phyloP scores from a whole-genome alignment of 306 rosid species.

The Corylus avellana region DNA sequence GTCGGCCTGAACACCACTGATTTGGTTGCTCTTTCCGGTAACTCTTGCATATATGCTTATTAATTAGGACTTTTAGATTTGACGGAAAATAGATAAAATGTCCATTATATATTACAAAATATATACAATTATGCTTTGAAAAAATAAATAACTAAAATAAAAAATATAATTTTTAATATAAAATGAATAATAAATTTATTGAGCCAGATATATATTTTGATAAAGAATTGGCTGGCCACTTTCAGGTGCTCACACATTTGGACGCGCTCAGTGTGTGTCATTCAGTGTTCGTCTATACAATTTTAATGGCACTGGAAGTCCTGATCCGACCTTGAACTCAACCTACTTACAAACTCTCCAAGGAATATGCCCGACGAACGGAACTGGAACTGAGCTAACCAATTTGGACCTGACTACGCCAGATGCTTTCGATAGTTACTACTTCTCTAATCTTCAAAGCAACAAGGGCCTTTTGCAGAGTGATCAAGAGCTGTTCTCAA shows the following conservation, averaged over 20 bases:
- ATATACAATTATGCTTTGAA: too few relatives aligned
- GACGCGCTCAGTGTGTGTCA: not conserved
- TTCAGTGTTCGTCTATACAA: constrained; percentile 3
- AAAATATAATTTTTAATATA: too few relatives aligned
- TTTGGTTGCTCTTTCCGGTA: constrained; percentile 63
- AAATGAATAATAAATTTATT: too few relatives aligned
- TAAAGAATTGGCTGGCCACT: not conserved
- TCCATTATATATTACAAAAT: too few relatives aligned
- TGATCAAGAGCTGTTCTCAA: constrained; percentile 28
- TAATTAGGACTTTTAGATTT: too few relatives aligned
- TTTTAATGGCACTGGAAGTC: not conserved
- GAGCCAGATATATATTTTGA: too few relatives aligned
- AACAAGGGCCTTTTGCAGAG: constrained; percentile 12
- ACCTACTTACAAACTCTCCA: constrained; percentile 15
- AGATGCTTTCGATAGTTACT: constrained; percentile 5
- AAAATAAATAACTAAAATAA: too few relatives aligned
- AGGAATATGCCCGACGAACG: constrained; percentile 20
- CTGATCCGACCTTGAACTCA: constrained; percentile 22
- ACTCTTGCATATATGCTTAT: not conserved
- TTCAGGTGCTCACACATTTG: constrained; percentile 40
- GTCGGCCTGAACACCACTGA: constrained; percentile 41
- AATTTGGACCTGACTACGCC: constrained; percentile 16
- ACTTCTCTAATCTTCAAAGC: constrained; percentile 22
- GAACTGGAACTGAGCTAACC: not conserved
- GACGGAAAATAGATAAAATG: too few relatives aligned